Base-by-base conservation (phyloP, 2,329 filamentous ascomycete species). In the Colletotrichum tropicale region DNA sequence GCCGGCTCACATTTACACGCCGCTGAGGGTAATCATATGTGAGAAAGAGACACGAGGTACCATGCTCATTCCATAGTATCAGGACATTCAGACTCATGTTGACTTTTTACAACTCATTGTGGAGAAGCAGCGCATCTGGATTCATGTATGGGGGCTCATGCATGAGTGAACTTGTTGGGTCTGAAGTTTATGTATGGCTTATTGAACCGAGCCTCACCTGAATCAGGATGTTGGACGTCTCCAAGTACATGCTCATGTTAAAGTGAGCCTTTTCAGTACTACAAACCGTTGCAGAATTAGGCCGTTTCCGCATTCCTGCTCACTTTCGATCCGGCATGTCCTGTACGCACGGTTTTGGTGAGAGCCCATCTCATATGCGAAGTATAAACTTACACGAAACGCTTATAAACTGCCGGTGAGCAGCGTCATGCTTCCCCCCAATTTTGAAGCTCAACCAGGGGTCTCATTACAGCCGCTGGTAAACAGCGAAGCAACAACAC, bases 391-490 rank as follows among this genome's bases (percentile, higher is more conserved):
- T 24, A 8, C 10, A 52, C n/a, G 3, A 21, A 52, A 21, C 43
- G 10, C n/a, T 52, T 5, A 24, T 52, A 21, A 21, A 36, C 7
- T 16, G 15, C 34, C 10, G 3, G 10, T 21, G 43, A 48, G 43
- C 43, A 48, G n/a, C 18, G n/a, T 48, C 10, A 6, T 48, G 0
- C 9, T 21, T n/a, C n/a, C n/a, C 13, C 43, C 6, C 18, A 21
- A 16, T 0, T 21, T 12, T 2, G 9, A 48, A 48, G 43, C 10
- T 48, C 43, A 6, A 21, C 18, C n/a, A 0, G n/a, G 9, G 0
- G 10, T 7, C 43, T 48, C 4, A 1, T 21, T 21, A 12, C n/a
- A 48, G 43, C 18, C n/a, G 43, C 18, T 48, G 43, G 18, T 13
- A 21, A 48, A 4, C n/a, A n/a, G n/a, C n/a, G n/a, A n/a, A n/a